Evolutionary conservation across 2,329 filamentous ascomycete genomes (phyloP).

Genomic region (Epichloe hybrida): DNA sequence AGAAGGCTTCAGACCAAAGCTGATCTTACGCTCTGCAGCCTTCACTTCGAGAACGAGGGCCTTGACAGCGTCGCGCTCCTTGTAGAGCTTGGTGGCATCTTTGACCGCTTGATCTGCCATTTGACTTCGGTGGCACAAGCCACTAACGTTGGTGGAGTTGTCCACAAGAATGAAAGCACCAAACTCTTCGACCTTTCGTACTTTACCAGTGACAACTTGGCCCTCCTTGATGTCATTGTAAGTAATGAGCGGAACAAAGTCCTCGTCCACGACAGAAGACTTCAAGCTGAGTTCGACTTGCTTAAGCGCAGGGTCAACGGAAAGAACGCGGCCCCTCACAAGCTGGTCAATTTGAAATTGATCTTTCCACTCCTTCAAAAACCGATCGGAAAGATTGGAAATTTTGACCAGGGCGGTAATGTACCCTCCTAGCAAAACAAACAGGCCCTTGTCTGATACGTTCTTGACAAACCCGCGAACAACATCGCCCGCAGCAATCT

Average conservation of each 20-base stretch:
- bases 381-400: slow-evolving; percentile 78
- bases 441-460: slow-evolving; percentile 77
- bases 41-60: slow-evolving; percentile 76
- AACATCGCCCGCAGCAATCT: slow-evolving; percentile 64
- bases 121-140: slow-evolving; percentile 82
- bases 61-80: slow-evolving; percentile 85
- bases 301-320: slow-evolving; percentile 52
- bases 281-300: slow-evolving; percentile 82
- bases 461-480: slow-evolving; percentile 87
- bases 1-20: slow-evolving; percentile 83
- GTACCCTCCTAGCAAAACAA: slow-evolving; percentile 69
- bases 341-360: slow-evolving; percentile 79
- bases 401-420: slow-evolving; percentile 76
- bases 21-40: slow-evolving; percentile 61
- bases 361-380: slow-evolving; percentile 90
- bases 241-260: slow-evolving; percentile 60
- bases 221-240: slow-evolving; percentile 68
- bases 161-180: slow-evolving; percentile 90
- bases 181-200: slow-evolving; percentile 88
- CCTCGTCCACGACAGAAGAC: slow-evolving; percentile 64
- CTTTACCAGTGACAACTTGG: slow-evolving; percentile 74
- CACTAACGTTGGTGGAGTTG: slow-evolving; percentile 76
- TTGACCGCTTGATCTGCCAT: slow-evolving; percentile 75
- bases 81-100: slow-evolving; percentile 81
- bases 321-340: slow-evolving; percentile 72